Conservation (phyloP, 2,329 filamentous ascomycete genomes). For the Drechmeria coniospora region DNA sequence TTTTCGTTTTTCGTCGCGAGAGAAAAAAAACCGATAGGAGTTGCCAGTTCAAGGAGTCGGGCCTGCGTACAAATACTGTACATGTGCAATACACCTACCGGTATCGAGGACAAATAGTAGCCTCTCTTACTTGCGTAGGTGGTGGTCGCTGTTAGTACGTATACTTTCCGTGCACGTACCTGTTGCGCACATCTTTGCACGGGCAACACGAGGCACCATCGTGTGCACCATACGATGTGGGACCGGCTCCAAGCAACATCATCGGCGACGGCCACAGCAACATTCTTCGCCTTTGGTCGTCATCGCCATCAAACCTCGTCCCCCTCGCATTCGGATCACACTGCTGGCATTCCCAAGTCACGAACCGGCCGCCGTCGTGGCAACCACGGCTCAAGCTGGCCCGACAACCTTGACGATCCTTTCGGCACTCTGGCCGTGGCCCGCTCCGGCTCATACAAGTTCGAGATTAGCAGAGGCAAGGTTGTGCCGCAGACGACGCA, state of each 20-base stretch:
- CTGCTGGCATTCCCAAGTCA: not conserved
- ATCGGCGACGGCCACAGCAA: not conserved
- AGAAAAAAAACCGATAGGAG: no score
- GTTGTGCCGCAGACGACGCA: constrained; percentile 13
- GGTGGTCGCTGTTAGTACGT: no score
- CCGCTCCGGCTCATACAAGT: constrained; percentile 12
- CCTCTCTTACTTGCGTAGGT: no score
- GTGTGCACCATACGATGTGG: constrained; percentile 5
- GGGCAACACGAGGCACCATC: no score
- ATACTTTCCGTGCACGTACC: no score
- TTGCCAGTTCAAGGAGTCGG: no score
- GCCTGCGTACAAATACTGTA: no score
- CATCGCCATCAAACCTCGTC: not conserved
- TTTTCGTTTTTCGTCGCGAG: no score
- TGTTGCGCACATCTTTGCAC: no score
- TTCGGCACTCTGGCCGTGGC: constrained; percentile 13
- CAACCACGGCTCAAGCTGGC: constrained; percentile 1
- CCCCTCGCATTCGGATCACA: not conserved
- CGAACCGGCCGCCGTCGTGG: constrained; percentile 1
- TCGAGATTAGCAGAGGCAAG: constrained; percentile 17
- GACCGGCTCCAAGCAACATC: constrained; percentile 3
- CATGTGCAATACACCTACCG: no score
- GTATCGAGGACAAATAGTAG: no score
- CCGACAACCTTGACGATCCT: constrained; percentile 10
- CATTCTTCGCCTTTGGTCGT: not conserved